phyloP scores from a whole-genome alignment of 306 rosid species.

The Vigna angularis region DNA sequence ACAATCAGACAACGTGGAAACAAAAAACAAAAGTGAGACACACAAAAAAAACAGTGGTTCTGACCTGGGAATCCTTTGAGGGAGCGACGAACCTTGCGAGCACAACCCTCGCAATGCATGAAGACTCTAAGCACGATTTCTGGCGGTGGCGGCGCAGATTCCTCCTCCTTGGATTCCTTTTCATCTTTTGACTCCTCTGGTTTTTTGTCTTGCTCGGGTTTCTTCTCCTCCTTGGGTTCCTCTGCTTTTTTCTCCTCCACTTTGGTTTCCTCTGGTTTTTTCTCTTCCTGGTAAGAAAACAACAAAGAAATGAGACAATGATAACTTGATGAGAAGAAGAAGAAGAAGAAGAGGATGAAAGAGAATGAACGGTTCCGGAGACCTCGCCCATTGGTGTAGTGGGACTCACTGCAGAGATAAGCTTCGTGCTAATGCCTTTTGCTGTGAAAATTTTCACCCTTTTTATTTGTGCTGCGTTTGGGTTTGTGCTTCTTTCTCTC shows the following conservation, averaged over 20 bases:
- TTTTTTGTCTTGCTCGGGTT: constrained; percentile 36
- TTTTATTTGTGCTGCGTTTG: neutral
- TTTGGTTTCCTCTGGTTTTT: constrained; percentile 49
- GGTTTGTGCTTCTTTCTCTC: neutral
- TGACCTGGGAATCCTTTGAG: constrained; percentile 85
- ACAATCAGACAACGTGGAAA: neutral
- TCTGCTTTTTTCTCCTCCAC: constrained; percentile 44
- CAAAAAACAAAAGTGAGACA: neutral
- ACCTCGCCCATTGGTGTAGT: constrained; percentile 69
- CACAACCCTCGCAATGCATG: constrained; percentile 99
- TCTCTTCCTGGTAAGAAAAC: constrained; percentile 52
- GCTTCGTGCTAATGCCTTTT: constrained; percentile 10
- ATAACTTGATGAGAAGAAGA: neutral
- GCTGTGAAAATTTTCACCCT: neutral
- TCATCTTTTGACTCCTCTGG: constrained; percentile 47
- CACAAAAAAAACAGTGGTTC: neutral
- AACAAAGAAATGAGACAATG: neutral
- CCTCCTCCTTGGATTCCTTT: constrained; percentile 41
- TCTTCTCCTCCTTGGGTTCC: constrained; percentile 11
- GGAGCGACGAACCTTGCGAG: constrained; percentile 84
- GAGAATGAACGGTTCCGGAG: neutral
- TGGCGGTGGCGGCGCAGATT: constrained; percentile 52
- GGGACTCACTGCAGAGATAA: constrained; percentile 27
- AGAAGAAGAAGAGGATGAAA: too few species aligned
- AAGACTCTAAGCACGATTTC: constrained; percentile 80